Evolutionary conservation across 805 yeast species (phyloP), one percentile per base, ranked within the genome.

Genomic region (Lipomyces yamadae): DNA sequence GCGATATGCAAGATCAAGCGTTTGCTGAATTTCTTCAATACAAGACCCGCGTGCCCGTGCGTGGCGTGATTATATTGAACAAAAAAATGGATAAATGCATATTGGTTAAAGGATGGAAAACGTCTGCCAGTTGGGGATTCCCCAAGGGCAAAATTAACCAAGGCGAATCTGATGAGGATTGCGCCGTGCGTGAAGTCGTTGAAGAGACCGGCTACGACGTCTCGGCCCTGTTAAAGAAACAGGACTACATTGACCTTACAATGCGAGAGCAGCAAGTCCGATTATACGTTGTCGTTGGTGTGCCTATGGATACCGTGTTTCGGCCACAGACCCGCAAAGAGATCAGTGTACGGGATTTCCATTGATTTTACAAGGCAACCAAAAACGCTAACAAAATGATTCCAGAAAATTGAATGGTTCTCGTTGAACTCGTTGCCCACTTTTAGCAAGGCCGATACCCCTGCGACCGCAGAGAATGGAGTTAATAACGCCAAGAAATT

Each of bases 111-210:
- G 98, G 97, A 3, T 87, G 88, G 60, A 96, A 91, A 70, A 84
- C 92, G 11, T 78, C 80, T 39, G 76, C 83, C n/a, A 79, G 89
- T 0, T 95, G 98, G 98, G 90, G 97, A 6, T 95, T 95, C 74
- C 99, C 99, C 4, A 83, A 97, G 76, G 99, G 99, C 4, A 95
- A 95, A 78, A 95, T 95, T 65, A 91, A 96, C 50, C 93, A 95
- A 76, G 96, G 88, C 75, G 99, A 95, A 80, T 81, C 87, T 15
- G 99, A 95, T 77, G 83, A 86, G 4, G 87, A 85, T 62, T 96
- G 99, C 80, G 98, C 98, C 4, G 78, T 91, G 13, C 85, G 99
- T 73, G 99, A 95, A 76, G 92, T 91, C 30, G 84, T 84, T 69
- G 99, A 95, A 78, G 99, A 95, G 78, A 94, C 93, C 15, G 97